phyloP scores from a whole-genome alignment of 129 eudicot genomes.

The Glebionis coronaria region DNA sequence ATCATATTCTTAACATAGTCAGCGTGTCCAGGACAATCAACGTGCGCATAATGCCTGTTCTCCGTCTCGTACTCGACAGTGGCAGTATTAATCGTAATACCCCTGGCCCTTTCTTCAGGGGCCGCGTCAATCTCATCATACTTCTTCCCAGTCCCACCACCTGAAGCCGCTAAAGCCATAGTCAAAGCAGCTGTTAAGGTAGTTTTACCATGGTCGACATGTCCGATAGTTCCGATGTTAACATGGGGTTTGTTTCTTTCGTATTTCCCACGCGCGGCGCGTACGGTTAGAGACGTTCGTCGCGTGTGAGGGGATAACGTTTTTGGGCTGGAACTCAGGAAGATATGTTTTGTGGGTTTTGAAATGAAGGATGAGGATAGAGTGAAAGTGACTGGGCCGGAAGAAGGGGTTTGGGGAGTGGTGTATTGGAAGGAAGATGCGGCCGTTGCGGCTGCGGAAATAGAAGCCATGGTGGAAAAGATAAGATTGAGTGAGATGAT shows the following conservation, averaged over 20 bases:
- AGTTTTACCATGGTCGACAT: constrained; percentile 92
- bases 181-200: constrained; percentile 91
- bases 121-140: constrained; percentile 95
- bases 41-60: constrained; percentile 85
- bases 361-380: not conserved
- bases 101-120: constrained; percentile 81
- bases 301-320: constrained; percentile 30
- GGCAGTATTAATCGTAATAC: constrained; percentile 91
- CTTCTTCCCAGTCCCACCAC: constrained; percentile 58
- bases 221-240: constrained; percentile 91
- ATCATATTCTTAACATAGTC: constrained; percentile 82
- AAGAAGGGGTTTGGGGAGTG: constrained; percentile 12
- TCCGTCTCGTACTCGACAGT: constrained; percentile 89
- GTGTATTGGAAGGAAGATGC: constrained; percentile 30
- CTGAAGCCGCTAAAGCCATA: constrained; percentile 72
- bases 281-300: constrained; percentile 47
- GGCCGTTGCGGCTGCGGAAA: constrained; percentile 44
- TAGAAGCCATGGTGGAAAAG: constrained; percentile 33
- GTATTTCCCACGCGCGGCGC: constrained; percentile 84
- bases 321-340: constrained; percentile 46
- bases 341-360: constrained; percentile 37
- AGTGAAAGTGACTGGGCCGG: constrained; percentile 5
- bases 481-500: constrained; percentile 1
- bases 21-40: constrained; percentile 83
- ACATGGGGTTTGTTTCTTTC: constrained; percentile 84